Conservation (phyloP, 495 filamentous ascomycete species). For the Xylaria cubensis region DNA sequence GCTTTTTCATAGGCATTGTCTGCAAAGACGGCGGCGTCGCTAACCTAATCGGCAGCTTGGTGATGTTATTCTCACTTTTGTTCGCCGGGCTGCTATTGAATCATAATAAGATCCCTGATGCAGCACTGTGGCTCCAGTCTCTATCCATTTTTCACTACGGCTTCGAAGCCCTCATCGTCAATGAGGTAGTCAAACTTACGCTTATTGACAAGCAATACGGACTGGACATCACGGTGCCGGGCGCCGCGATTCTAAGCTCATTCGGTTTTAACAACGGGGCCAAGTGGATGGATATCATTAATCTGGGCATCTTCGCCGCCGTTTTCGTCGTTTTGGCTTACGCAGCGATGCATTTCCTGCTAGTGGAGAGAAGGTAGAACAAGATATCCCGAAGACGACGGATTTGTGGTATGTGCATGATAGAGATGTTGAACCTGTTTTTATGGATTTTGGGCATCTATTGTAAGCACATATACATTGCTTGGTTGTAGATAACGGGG, state of each 20-base stretch:
- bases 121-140: constrained; percentile 87
- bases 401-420: constrained; percentile 2
- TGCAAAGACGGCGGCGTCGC: constrained; percentile 92
- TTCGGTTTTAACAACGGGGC: constrained; percentile 90
- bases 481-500: constrained; percentile 3
- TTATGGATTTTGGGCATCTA: constrained; percentile 5
- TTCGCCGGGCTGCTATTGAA: constrained; percentile 95
- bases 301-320: constrained; percentile 80
- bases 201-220: constrained; percentile 93
- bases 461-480: constrained; percentile 2
- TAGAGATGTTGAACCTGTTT: not conserved
- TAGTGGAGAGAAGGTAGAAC: constrained; percentile 84
- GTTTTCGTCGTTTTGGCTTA: constrained; percentile 90
- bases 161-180: constrained; percentile 96
- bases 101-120: constrained; percentile 85
- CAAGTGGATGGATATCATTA: constrained; percentile 84
- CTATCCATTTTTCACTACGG: constrained; percentile 99
- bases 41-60: constrained; percentile 90
- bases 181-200: constrained; percentile 91
- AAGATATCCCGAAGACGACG: not conserved
- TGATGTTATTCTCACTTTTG: constrained; percentile 96
- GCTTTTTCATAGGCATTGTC: constrained; percentile 94
- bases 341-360: constrained; percentile 87
- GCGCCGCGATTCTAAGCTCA: constrained; percentile 88
- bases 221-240: constrained; percentile 94